Evolutionary conservation across 2,329 filamentous ascomycete species (phyloP).

Genomic region (Didymella exigua): DNA sequence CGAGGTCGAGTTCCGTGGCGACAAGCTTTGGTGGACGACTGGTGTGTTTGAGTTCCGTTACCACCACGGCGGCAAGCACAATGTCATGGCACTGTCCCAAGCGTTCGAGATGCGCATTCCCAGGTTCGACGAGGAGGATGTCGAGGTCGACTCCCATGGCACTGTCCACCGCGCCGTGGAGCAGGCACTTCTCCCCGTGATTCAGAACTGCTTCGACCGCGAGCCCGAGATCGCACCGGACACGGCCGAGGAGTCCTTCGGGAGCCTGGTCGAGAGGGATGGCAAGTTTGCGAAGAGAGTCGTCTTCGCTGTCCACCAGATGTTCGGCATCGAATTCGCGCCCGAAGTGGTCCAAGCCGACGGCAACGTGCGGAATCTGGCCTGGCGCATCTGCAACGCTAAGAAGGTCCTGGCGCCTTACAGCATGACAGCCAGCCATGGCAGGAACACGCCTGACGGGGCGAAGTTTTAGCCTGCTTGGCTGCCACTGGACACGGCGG

Average conservation of each 20-base stretch:
- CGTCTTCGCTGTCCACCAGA: conserved; percentile 92
- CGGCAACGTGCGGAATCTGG: conserved; percentile 85
- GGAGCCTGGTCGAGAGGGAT: conserved; percentile 81
- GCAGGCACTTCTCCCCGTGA: conserved; percentile 75
- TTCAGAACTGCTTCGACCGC: conserved; percentile 90
- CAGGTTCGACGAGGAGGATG: conserved; percentile 77
- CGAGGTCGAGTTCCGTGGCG: conserved; percentile 85
- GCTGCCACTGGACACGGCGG: not conserved
- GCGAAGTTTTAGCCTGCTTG: not conserved
- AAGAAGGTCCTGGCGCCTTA: conserved; percentile 79
- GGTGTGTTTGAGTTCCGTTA: conserved; percentile 97
- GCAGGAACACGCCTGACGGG: conserved; percentile 45
- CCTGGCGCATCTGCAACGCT: conserved; percentile 93
- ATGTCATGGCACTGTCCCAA: conserved; percentile 90
- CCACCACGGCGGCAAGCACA: conserved; percentile 90
- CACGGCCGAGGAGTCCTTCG: conserved; percentile 80
- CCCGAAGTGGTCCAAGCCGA: conserved; percentile 91
- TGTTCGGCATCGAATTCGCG: conserved; percentile 96
- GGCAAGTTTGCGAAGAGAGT: conserved; percentile 87
- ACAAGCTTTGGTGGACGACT: conserved; percentile 97
- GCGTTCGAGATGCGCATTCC: conserved; percentile 89
- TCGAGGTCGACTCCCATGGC: conserved; percentile 64
- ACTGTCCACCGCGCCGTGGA: conserved; percentile 74
- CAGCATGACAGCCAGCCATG: conserved; percentile 54
- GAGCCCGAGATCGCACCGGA: conserved; percentile 89